These are phyloP conservation scores for Pulicaria dysenterica DNA, from an alignment of 129 eudicot genomes.

Conservation along the genomic window DNA sequence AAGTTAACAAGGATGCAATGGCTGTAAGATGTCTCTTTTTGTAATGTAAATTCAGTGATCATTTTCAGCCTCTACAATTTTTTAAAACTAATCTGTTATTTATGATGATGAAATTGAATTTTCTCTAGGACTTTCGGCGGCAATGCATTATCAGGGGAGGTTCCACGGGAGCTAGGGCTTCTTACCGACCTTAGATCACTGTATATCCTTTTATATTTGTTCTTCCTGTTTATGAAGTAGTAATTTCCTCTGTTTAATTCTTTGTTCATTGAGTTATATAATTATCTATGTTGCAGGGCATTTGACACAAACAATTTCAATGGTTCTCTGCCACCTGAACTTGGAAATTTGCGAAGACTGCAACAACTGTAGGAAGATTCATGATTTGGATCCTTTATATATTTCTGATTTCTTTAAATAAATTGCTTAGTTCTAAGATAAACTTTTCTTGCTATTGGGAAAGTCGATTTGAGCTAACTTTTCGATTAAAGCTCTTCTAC, in stretches of 20 bases:
- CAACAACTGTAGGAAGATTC: conserved; percentile 51
- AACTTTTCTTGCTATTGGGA: too few relatives aligned
- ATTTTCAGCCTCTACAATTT: neutral
- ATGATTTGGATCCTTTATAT: neutral
- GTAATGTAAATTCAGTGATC: neutral
- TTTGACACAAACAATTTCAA: conserved; percentile 61
- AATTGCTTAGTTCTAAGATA: neutral
- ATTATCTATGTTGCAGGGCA: conserved; percentile 39
- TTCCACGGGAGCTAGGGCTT: conserved; percentile 66
- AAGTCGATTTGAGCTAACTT: too few relatives aligned
- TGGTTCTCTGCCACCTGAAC: conserved; percentile 71
- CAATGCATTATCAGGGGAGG: conserved; percentile 73
- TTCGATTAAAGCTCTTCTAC: too few relatives aligned
- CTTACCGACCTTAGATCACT: conserved; percentile 52
- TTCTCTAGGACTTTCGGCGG: conserved; percentile 51
- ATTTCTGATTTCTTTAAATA: neutral
- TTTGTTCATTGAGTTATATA: conserved; percentile 18
- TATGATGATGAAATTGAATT: neutral
- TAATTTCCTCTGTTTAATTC: neutral
- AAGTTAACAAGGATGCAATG: conserved; percentile 69
- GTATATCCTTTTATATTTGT: conserved; percentile 3
- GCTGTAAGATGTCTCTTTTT: conserved; percentile 46
- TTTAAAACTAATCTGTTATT: neutral
- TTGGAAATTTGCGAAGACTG: conserved; percentile 52
- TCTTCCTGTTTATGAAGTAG: neutral